These are phyloP conservation scores for Holtermannia corniformis DNA, from an alignment of 768 basidiomycete species.

Conservation along the genomic window DNA sequence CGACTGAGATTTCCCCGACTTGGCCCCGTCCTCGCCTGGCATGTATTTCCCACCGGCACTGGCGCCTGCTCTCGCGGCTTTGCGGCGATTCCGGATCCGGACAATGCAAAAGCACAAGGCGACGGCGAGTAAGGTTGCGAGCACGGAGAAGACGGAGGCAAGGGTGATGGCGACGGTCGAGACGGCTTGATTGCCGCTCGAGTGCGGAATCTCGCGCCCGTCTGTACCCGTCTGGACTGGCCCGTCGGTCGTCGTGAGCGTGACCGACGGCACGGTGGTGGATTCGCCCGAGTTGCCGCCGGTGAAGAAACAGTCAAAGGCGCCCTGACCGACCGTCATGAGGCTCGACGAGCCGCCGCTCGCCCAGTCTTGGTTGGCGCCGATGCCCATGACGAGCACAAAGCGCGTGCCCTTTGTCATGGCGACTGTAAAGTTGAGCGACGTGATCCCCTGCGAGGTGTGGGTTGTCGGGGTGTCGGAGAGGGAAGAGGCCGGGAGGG, in stretches of 20 bases:
- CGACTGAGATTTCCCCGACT: neutral
- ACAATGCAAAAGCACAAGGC: constrained; percentile 16
- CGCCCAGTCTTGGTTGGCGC: constrained; percentile 32
- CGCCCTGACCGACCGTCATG: constrained; percentile 34
- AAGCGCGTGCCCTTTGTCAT: constrained; percentile 32
- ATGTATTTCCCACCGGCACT: neutral
- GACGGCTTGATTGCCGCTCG: constrained; percentile 1
- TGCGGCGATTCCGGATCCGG: constrained; percentile 6
- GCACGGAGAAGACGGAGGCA: constrained; percentile 25
- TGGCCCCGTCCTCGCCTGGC: neutral
- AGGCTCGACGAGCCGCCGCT: constrained; percentile 25
- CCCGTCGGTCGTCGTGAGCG: neutral
- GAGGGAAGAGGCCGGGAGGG: constrained; percentile 16
- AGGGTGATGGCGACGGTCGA: constrained; percentile 7
- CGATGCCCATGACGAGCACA: constrained; percentile 33
- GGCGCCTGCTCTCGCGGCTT: neutral
- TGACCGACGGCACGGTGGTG: neutral
- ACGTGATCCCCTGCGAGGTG: constrained; percentile 21
- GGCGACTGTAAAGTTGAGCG: constrained; percentile 32
- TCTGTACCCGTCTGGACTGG: neutral
- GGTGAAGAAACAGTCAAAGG: constrained; percentile 12
- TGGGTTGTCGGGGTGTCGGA: constrained; percentile 27
- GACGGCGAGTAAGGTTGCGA: constrained; percentile 25
- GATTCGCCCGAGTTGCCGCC: constrained; percentile 8
- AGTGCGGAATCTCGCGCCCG: neutral